Conservation (phyloP, 768 basidiomycete genomes). For the Boletus tomentosulus region DNA sequence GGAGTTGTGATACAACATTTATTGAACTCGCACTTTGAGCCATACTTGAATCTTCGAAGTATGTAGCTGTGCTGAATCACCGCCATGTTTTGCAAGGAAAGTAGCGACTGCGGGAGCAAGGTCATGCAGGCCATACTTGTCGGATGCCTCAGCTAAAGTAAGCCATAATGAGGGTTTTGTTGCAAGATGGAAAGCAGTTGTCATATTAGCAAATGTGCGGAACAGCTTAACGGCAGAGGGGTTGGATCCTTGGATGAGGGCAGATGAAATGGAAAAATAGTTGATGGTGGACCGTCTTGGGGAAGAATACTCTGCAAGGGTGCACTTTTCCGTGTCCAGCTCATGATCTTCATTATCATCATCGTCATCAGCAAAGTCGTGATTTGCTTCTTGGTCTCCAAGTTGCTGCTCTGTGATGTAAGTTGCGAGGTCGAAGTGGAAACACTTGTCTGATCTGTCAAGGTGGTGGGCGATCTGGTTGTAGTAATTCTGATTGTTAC, state of each 20-base stretch:
- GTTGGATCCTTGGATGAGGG: conserved; percentile 7
- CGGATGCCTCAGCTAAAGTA: not conserved
- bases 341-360: not conserved
- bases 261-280: not conserved
- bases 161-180: conserved; percentile 1
- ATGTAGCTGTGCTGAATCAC: not conserved
- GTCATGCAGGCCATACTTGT: too few species aligned
- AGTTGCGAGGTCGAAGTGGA: not conserved
- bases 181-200: conserved; percentile 3
- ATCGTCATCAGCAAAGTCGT: not conserved
- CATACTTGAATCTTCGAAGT: conserved; percentile 23
- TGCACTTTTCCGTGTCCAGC: not conserved
- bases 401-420: not conserved
- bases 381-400: not conserved
- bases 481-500: conserved; percentile 1
- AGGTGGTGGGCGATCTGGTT: not conserved
- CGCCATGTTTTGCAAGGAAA: not conserved
- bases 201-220: not conserved
- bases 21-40: conserved; percentile 23
- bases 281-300: not conserved
- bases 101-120: not conserved
- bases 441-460: not conserved
- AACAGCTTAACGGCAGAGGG: conserved; percentile 8
- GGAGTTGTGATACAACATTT: conserved; percentile 19
- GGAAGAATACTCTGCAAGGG: not conserved